Percentiles rank a stretch among this genome's conserved stretches.
Evolutionary conservation across 768 basidiomycete genomes (phyloP).

Genomic region (Strobilomyces confusus): DNA sequence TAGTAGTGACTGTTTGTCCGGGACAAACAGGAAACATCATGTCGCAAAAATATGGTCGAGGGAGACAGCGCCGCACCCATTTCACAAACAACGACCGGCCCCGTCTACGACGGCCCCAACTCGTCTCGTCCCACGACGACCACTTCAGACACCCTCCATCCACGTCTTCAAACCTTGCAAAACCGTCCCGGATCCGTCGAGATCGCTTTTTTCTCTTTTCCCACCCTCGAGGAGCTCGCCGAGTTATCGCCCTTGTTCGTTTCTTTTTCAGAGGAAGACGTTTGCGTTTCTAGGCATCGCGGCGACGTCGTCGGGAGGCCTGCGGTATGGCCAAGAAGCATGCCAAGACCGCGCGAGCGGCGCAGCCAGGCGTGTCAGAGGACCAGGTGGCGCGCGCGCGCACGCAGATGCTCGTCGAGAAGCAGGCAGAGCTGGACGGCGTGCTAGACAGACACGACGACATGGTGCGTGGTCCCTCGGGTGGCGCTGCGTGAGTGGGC

Average conservation of each 20-base stretch:
- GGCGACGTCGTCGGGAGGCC: conserved; percentile 1
- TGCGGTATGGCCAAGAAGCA: conserved; percentile 23
- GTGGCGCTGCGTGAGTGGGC: background rate
- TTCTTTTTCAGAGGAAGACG: too few relatives aligned
- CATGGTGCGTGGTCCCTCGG: conserved; percentile 48
- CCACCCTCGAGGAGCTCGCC: background rate
- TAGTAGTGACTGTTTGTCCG: conserved; percentile 25
- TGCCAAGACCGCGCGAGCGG: conserved; percentile 7
- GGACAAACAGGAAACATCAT: conserved; percentile 35
- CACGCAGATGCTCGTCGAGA: conserved; percentile 49
- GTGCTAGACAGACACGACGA: conserved; percentile 68
- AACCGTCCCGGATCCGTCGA: conserved; percentile 64
- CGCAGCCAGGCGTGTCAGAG: conserved; percentile 7
- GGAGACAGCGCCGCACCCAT: conserved; percentile 19
- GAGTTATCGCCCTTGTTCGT: background rate
- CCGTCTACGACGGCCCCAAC: conserved; percentile 8
- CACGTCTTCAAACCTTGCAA: conserved; percentile 53
- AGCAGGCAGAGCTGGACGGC: conserved; percentile 54
- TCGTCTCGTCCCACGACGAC: conserved; percentile 4
- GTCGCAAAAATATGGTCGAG: conserved; percentile 33
- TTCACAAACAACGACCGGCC: conserved; percentile 21
- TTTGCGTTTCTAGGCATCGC: background rate
- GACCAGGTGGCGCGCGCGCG: conserved; percentile 35
- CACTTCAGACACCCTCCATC: background rate
- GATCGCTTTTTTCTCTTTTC: conserved; percentile 41